phyloP scores from a whole-genome alignment of 192 early-diverging fungal genomes.

The Entomortierella beljakovae region DNA sequence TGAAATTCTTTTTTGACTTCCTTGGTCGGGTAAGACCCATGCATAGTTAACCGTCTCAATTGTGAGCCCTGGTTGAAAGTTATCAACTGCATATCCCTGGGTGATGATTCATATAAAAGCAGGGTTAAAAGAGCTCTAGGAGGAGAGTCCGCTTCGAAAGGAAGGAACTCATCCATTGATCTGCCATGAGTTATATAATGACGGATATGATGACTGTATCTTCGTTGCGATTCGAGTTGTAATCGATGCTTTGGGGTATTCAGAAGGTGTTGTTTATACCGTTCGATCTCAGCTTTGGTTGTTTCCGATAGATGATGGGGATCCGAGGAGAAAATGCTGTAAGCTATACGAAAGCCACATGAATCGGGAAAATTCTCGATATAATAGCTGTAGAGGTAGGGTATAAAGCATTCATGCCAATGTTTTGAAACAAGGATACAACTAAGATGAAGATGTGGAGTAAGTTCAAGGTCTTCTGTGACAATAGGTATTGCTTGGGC shows the following conservation, averaged over 20 bases:
- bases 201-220: background rate
- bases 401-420: constrained; percentile 27
- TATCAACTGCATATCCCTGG: background rate
- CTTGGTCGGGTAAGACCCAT: background rate
- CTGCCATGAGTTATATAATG: background rate
- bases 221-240: background rate
- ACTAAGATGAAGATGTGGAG: background rate
- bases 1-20: background rate
- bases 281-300: too few relatives aligned
- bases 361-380: background rate
- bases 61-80: constrained; percentile 1
- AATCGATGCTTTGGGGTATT: background rate
- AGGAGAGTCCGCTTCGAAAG: background rate
- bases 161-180: background rate
- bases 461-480: background rate
- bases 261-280: too few relatives aligned
- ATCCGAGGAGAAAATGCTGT: too few relatives aligned
- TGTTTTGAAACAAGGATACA: constrained; percentile 19
- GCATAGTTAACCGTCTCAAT: background rate
- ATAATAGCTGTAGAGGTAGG: constrained; percentile 9
- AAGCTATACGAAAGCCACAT: too few relatives aligned
- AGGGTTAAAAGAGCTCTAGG: background rate
- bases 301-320: too few relatives aligned
- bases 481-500: background rate
- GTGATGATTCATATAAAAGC: background rate